Percentiles rank a stretch among this genome's conserved stretches.
phyloP scores from a whole-genome alignment of 2,329 filamentous ascomycete genomes.

The Penicillium sp. region DNA sequence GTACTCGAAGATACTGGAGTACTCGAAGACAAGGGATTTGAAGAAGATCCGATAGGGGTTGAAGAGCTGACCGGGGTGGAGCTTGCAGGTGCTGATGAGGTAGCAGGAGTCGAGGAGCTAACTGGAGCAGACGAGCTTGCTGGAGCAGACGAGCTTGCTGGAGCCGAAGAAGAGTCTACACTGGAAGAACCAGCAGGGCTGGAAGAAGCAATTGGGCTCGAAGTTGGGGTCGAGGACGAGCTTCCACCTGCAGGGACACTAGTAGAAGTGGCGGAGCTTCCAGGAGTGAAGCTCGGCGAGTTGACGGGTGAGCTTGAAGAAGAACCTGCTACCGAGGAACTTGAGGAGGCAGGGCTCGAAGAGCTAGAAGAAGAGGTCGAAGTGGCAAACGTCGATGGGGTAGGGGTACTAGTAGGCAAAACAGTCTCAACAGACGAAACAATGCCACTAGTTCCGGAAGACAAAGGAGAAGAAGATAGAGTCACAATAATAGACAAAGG shows the following conservation, averaged over 20 bases:
- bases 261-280: background rate
- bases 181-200: background rate
- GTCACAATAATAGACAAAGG: too few species aligned
- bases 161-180: background rate
- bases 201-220: conserved; percentile 9
- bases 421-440: conserved; percentile 8
- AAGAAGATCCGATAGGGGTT: background rate
- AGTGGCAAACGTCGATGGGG: conserved; percentile 25
- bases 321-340: background rate
- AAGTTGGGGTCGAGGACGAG: conserved; percentile 4
- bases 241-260: conserved; percentile 9
- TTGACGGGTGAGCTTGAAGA: conserved; percentile 1
- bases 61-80: background rate
- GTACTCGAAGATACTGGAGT: conserved; percentile 7
- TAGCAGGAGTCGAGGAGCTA: background rate
- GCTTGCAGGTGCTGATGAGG: background rate
- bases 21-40: conserved; percentile 33
- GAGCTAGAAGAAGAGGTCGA: conserved; percentile 1
- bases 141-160: background rate
- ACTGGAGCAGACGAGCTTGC: background rate
- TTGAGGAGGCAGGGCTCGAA: conserved; percentile 3
- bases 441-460: conserved; percentile 8
- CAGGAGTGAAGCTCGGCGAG: background rate
- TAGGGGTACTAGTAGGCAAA: conserved; percentile 3
- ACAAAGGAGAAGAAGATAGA: conserved; percentile 7